Evolutionary conservation across 2,329 filamentous ascomycete species (phyloP), one percentile per base, ranked within the genome.

Genomic region (Cladosporium austrohemisphaericum): DNA sequence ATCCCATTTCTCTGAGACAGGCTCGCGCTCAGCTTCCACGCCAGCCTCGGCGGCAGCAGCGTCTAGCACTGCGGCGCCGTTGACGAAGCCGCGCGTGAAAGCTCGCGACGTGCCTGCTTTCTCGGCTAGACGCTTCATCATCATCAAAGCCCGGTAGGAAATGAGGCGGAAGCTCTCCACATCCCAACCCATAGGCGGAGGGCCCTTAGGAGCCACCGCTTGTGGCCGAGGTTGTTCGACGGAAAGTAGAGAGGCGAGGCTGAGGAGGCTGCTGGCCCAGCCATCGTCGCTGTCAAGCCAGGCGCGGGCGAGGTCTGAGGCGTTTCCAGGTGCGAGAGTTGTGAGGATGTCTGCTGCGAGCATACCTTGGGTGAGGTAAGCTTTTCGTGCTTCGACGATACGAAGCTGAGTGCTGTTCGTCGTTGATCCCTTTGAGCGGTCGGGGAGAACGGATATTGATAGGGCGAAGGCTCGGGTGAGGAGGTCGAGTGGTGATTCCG

Each of bases 351-450:
- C 91, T 0, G 89, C 91, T 1, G 90, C 87, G 5, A 97, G 76
- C 60, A 97, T 80, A 1, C 90, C 91, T 69, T 98, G 93, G 78
- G 95, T 93, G 9, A 98, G 72, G 60, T 89, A 85, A 0, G 93
- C 86, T 68, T 95, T 95, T 50, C 93, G 83, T 3, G 81, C 82
- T 65, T 96, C 90, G 4, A 93, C 80, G 4, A 90, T 77, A 0
- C 83, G 79, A 1, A 86, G 63, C 56, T 75, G 72, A 5, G 60
- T 56, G 14, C 61, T 64, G 41, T 59, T 56, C 18, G 66, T 67
- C 18, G 68, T 60, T 51, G 79, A 78, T 2, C 79, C 75, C 13
- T 79, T 77, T 29, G 83, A 80, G 13, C 77, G 76, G 52, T 92
- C 88, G 0, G 93, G 93, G 26, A 97, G 76, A 1, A 91, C 83